Evolutionary conservation across 371 early-diverging fungal genomes (phyloP), one percentile per base, ranked within the genome.

Genomic region (Zancudomyces culisetae): DNA sequence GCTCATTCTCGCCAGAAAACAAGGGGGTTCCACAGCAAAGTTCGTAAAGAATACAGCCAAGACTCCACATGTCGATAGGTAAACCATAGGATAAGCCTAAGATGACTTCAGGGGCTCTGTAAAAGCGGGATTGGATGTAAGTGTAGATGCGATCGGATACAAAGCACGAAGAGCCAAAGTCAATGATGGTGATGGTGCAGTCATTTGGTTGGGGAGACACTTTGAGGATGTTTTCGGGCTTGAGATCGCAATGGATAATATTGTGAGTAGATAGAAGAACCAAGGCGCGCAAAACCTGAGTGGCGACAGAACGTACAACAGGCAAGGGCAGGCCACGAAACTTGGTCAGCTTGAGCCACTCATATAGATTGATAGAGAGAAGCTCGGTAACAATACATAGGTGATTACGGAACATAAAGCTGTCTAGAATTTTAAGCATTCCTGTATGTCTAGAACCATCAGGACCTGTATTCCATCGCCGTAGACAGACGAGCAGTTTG

Each of bases 11-110:
- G 12, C 96, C 97, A 6, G 97, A 94, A 62, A 98, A 95, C 28
- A 97, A 62, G 24, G 96, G 98, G 51, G 86, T 78, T 0, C 89
- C 90, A 6, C 85, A 83, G 51, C 82, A 77, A 22, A 99, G 74
- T 62, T 99, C 99, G 8, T 85, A 91, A 6, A 98, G 74, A 43
- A 99, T 98, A 64, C 99, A 99, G 2, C 99, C 99, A 40, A 98
- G 68, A 54, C 85, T 84, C 99, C 99, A 99, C 80, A 99, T 92
- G 69, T 99, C 99, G 56, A 99, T 91, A 3, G 89, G 78, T 60
- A 76, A 86, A 54, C 75, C 80, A 63, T 98, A 98, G 2, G 74
- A 69, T 60, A 82, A 54, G 51, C 92, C 95, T 45, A 97, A 62
- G 19, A 98, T 80, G 26, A 98, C 93, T 63, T 98, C 98, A 12